A percentile compares a stretch with the other conserved stretches of the same genome.
These are phyloP conservation scores for Dryas octopetala DNA, from an alignment of 306 rosid species.

Conservation along the genomic window DNA sequence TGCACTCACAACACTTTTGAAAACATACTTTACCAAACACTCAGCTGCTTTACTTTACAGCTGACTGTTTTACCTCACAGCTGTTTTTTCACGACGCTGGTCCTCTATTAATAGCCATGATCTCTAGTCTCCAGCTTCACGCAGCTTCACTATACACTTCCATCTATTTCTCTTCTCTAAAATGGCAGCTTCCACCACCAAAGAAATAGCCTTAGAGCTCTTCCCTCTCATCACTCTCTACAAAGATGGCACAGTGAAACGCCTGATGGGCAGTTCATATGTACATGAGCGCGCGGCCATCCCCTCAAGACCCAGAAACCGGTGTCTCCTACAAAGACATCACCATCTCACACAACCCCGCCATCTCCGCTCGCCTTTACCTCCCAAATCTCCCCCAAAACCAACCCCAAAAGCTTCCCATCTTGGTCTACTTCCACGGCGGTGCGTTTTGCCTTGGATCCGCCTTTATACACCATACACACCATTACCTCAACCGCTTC, in stretches of 20 bases:
- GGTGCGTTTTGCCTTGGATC: slow-evolving; percentile 45
- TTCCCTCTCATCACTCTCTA: slow-evolving; percentile 41
- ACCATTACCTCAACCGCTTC: slow-evolving; percentile 42
- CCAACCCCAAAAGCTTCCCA: slow-evolving; percentile 26
- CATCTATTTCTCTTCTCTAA: background rate
- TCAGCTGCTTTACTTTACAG: too few species aligned
- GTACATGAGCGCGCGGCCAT: slow-evolving; percentile 31
- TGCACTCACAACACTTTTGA: too few species aligned
- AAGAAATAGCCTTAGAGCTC: slow-evolving; percentile 44
- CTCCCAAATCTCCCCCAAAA: slow-evolving; percentile 31
- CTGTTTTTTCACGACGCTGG: too few species aligned
- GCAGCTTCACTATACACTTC: background rate
- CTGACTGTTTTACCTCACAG: too few species aligned
- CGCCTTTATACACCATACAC: background rate
- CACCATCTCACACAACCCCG: slow-evolving; percentile 35
- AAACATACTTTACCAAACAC: too few species aligned
- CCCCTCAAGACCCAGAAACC: slow-evolving; percentile 32
- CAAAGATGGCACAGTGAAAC: slow-evolving; percentile 50
- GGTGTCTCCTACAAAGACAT: slow-evolving; percentile 51
- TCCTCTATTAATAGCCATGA: too few species aligned
- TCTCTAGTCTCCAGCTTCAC: too few species aligned
- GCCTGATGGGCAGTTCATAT: slow-evolving; percentile 28
- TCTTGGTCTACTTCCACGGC: slow-evolving; percentile 54
- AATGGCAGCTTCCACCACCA: slow-evolving; percentile 11
- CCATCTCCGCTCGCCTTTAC: slow-evolving; percentile 44